Conservation (phyloP, 2,329 filamentous ascomycete genomes). For the Penicillium palitans region DNA sequence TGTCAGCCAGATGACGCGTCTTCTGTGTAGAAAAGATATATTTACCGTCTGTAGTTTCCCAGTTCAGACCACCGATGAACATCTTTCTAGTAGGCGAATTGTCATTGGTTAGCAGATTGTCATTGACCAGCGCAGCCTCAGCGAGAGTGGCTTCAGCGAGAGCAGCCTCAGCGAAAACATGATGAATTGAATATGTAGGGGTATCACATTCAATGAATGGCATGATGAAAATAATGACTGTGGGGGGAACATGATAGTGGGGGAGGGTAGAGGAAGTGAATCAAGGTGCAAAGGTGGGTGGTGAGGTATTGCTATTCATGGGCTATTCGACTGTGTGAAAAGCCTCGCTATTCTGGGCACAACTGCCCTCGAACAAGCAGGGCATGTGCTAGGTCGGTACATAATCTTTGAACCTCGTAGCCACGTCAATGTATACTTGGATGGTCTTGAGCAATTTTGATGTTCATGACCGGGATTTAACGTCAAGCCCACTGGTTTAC, state of each 20-base stretch:
- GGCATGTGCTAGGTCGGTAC: background rate
- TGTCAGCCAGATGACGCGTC: background rate
- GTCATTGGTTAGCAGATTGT: conserved; percentile 18
- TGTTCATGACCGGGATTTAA: conserved; percentile 13
- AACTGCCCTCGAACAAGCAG: background rate
- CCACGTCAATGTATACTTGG: conserved; percentile 1
- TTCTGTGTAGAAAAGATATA: conserved; percentile 20
- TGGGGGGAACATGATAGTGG: background rate
- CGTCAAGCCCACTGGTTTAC: conserved; percentile 22
- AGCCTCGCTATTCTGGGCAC: background rate
- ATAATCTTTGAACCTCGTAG: background rate
- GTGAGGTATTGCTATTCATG: conserved; percentile 26
- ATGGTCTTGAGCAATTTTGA: conserved; percentile 1
- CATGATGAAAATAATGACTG: background rate
- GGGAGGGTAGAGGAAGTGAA: background rate
- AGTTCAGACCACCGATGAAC: conserved; percentile 98
- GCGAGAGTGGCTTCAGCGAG: too few relatives aligned
- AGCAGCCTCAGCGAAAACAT: background rate
- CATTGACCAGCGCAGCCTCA: background rate
- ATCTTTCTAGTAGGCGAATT: conserved; percentile 73
- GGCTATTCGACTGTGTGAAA: background rate
- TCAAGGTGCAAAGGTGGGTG: conserved; percentile 8
- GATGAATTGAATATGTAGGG: background rate
- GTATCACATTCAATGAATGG: background rate
- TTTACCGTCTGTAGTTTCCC: conserved; percentile 98